phyloP scores from a whole-genome alignment of 345 rosid genomes.

The Microthlaspi erraticum region DNA sequence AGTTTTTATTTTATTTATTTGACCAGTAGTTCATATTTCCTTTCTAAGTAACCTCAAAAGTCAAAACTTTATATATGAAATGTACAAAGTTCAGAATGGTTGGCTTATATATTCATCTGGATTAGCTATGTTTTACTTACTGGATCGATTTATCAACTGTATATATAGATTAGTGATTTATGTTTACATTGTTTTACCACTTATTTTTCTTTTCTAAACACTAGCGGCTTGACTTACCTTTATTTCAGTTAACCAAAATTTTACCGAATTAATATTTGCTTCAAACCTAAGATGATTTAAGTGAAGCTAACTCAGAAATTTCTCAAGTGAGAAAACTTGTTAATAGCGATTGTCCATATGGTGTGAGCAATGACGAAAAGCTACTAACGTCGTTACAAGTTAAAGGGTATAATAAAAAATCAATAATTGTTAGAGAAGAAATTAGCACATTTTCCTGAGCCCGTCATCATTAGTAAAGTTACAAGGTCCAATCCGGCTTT shows the following conservation, averaged over 20 bases:
- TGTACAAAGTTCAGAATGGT: not conserved
- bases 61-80: not conserved
- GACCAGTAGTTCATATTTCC: not conserved
- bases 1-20: too few species aligned
- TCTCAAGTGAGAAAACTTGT: not conserved
- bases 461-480: too few species aligned
- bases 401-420: not conserved
- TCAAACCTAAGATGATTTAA: not conserved
- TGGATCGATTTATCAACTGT: not conserved
- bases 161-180: not conserved
- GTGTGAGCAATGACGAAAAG: slow-evolving; percentile 26
- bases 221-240: not conserved
- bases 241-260: not conserved
- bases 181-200: not conserved
- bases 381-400: slow-evolving; percentile 9
- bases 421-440: too few species aligned
- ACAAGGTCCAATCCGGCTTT: too few species aligned
- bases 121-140: not conserved
- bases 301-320: not conserved
- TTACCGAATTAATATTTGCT: not conserved
- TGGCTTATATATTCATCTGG: not conserved
- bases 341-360: not conserved
- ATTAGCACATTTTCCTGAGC: too few species aligned
- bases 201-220: not conserved
- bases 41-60: not conserved